phyloP scores from a whole-genome alignment of 495 filamentous ascomycete species.

The Trichocladium antarcticum region DNA sequence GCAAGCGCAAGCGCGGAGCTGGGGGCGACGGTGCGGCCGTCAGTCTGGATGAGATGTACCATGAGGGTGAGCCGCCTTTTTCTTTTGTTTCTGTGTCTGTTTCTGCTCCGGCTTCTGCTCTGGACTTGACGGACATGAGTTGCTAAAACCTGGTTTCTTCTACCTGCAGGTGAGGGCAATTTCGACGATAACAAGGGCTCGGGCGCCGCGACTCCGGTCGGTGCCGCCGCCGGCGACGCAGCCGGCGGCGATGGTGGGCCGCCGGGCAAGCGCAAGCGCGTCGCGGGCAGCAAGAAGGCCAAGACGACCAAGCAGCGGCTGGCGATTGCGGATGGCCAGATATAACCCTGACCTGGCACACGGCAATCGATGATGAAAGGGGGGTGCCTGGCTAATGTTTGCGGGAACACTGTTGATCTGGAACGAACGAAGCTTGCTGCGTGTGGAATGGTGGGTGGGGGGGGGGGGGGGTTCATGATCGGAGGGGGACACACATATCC shows the following conservation, averaged over 20 bases:
- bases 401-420: too few relatives aligned
- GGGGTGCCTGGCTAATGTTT: background rate
- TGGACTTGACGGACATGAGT: background rate
- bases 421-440: too few relatives aligned
- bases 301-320: constrained; percentile 85
- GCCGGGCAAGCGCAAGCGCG: constrained; percentile 38
- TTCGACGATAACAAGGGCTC: constrained; percentile 85
- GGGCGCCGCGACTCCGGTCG: constrained; percentile 65
- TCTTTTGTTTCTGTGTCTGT: background rate
- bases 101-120: too few relatives aligned
- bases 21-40: constrained; percentile 43
- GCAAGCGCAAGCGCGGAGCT: constrained; percentile 34
- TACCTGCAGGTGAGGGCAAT: constrained; percentile 66
- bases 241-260: constrained; percentile 41
- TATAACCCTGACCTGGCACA: background rate
- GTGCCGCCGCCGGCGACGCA: constrained; percentile 37
- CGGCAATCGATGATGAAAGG: background rate
- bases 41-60: constrained; percentile 93
- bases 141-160: constrained; percentile 3
- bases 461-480: too few relatives aligned
- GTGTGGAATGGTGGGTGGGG: too few relatives aligned
- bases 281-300: constrained; percentile 66
- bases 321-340: constrained; percentile 72
- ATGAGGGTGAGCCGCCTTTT: constrained; percentile 63
- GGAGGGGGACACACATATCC: too few relatives aligned